A percentile compares a stretch with the other conserved stretches of the same genome.
Conservation (phyloP, 805 yeast genomes). For the Pichia cephalocereana region DNA sequence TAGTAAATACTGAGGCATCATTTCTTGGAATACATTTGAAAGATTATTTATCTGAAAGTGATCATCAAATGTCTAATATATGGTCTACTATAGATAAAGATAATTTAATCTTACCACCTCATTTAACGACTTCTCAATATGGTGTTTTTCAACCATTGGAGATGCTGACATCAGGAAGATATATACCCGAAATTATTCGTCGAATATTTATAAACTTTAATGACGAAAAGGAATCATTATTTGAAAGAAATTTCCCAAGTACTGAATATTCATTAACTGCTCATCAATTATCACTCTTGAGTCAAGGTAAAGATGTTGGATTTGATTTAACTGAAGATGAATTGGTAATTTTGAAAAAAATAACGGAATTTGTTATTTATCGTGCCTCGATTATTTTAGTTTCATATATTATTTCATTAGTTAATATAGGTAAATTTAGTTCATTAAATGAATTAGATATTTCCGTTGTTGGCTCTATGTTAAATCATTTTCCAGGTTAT, state of each 20-base stretch:
- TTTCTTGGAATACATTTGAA: slow-evolving; percentile 41
- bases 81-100: slow-evolving; percentile 2
- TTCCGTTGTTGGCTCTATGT: slow-evolving; percentile 11
- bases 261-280: slow-evolving; percentile 1
- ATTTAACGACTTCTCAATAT: slow-evolving; percentile 4
- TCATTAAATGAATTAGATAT: background rate
- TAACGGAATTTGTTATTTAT: slow-evolving; percentile 30
- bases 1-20: slow-evolving; percentile 42
- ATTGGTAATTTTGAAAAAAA: slow-evolving; percentile 5
- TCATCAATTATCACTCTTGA: slow-evolving; percentile 2
- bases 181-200: slow-evolving; percentile 45
- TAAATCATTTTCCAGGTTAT: slow-evolving; percentile 9
- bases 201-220: slow-evolving; percentile 6
- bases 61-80: background rate
- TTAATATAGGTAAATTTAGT: slow-evolving; percentile 16
- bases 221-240: background rate
- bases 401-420: slow-evolving; percentile 31
- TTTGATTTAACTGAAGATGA: background rate
- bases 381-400: slow-evolving; percentile 39
- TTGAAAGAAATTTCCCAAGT: too few relatives aligned
- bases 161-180: slow-evolving; percentile 45
- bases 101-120: slow-evolving; percentile 1
- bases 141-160: slow-evolving; percentile 48
- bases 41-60: slow-evolving; percentile 13
- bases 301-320: background rate